phyloP scores from a whole-genome alignment of 257 asterid genomes.

The Gentiana dahurica region DNA sequence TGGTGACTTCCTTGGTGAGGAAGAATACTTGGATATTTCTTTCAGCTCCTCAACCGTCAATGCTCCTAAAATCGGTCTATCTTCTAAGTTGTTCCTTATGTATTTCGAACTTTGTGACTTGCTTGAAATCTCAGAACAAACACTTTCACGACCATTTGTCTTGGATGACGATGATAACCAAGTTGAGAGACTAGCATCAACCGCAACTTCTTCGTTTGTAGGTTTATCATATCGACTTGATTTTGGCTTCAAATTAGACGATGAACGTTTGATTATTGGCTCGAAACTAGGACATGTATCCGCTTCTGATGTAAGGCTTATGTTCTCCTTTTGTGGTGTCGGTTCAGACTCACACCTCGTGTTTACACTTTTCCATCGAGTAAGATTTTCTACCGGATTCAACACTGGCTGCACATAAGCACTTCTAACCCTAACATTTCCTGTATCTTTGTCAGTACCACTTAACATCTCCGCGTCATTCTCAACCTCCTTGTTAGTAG shows the following conservation, averaged over 20 bases:
- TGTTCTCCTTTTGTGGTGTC: slow-evolving; percentile 72
- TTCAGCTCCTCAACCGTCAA: slow-evolving; percentile 84
- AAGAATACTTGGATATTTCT: slow-evolving; percentile 42
- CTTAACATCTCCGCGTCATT: slow-evolving; percentile 22
- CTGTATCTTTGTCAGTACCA: slow-evolving; percentile 19
- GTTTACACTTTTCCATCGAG: slow-evolving; percentile 81
- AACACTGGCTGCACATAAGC: slow-evolving; percentile 64
- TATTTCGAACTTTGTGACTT: slow-evolving; percentile 42
- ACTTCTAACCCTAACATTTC: slow-evolving; percentile 46
- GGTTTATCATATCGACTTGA: slow-evolving; percentile 20
- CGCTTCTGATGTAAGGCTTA: slow-evolving; percentile 27
- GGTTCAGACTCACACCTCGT: slow-evolving; percentile 27
- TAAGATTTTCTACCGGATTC: slow-evolving; percentile 76
- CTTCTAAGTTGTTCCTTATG: slow-evolving; percentile 53
- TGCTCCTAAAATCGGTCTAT: slow-evolving; percentile 95
- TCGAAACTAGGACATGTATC: slow-evolving; percentile 35
- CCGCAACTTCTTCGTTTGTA: slow-evolving; percentile 44
- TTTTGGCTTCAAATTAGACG: slow-evolving; percentile 29
- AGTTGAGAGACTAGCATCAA: slow-evolving; percentile 86
- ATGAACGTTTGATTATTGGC: slow-evolving; percentile 28
- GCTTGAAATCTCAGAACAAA: slow-evolving; percentile 19
- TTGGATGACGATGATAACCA: slow-evolving; percentile 51
- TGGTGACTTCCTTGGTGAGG: slow-evolving; percentile 76
- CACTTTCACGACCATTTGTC: slow-evolving; percentile 34
- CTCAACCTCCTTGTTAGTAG: slow-evolving; percentile 32